These are phyloP conservation scores for Fusarium neocosmosporiellum DNA, from an alignment of 2,329 filamentous ascomycete species.

Conservation along the genomic window DNA sequence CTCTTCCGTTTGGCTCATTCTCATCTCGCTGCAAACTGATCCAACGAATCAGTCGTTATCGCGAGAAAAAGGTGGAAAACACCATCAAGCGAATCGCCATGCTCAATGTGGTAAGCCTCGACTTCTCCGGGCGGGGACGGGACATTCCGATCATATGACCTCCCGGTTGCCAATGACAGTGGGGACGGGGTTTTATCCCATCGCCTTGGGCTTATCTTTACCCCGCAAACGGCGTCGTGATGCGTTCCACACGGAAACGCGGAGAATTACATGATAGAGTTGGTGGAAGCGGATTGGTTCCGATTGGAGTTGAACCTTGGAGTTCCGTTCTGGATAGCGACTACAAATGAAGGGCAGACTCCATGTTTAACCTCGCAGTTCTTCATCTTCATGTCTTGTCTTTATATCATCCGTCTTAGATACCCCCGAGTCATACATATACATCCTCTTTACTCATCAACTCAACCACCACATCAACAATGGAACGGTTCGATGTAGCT, in stretches of 20 bases:
- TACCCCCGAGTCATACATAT: background rate
- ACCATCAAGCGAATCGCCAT: background rate
- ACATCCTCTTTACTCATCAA: background rate
- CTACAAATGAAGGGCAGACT: background rate
- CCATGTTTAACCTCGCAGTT: background rate
- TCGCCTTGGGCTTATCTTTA: background rate
- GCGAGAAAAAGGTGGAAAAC: background rate
- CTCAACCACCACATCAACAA: background rate
- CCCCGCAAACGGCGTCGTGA: background rate
- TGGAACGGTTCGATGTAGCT: slow-evolving; percentile 9
- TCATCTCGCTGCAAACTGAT: background rate
- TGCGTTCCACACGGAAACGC: background rate
- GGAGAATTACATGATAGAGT: background rate
- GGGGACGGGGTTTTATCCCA: background rate
- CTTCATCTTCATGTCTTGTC: background rate
- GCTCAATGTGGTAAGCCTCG: background rate
- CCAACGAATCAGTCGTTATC: background rate
- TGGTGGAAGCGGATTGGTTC: background rate
- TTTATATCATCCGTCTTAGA: background rate
- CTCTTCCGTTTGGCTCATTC: background rate
- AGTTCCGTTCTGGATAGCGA: background rate
- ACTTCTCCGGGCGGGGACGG: background rate
- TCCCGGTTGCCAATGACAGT: background rate
- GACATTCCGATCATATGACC: background rate
- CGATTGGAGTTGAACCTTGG: background rate